A percentile compares a stretch with the other conserved stretches of the same genome.
phyloP scores from a whole-genome alignment of 2,329 filamentous ascomycete species.

The Orbilia brochopaga region DNA sequence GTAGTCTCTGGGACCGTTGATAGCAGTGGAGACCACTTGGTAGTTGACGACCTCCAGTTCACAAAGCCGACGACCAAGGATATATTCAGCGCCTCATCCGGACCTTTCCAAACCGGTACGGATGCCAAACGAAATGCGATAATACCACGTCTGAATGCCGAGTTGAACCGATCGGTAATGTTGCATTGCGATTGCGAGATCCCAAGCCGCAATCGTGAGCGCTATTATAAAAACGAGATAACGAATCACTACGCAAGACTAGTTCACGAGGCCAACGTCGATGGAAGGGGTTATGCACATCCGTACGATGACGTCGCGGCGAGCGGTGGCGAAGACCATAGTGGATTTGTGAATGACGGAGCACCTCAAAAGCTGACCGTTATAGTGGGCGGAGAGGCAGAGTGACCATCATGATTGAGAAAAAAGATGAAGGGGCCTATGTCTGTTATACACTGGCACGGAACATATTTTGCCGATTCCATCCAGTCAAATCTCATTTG shows the following conservation, averaged over 20 bases:
- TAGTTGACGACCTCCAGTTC: constrained; percentile 63
- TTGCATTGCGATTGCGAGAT: constrained; percentile 57
- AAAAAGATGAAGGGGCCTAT: neutral
- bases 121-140: constrained; percentile 57
- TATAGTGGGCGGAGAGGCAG: constrained; percentile 62
- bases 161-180: constrained; percentile 76
- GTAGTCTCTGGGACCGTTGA: constrained; percentile 63
- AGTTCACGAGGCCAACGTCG: constrained; percentile 67
- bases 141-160: constrained; percentile 72
- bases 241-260: constrained; percentile 74
- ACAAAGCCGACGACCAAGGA: constrained; percentile 66
- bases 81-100: constrained; percentile 71
- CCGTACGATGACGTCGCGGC: constrained; percentile 73
- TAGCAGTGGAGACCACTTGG: constrained; percentile 58
- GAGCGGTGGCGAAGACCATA: constrained; percentile 65
- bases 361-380: constrained; percentile 66
- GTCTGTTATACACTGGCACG: neutral
- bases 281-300: constrained; percentile 71
- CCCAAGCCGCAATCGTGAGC: constrained; percentile 59
- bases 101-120: constrained; percentile 63
- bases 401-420: neutral
- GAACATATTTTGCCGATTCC: neutral
- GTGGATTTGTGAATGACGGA: constrained; percentile 67
- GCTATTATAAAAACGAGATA: constrained; percentile 64
- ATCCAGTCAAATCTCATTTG: no score